These are phyloP conservation scores for Carnegiea gigantea DNA, from an alignment of 179 eudicot genomes.

Conservation along the genomic window DNA sequence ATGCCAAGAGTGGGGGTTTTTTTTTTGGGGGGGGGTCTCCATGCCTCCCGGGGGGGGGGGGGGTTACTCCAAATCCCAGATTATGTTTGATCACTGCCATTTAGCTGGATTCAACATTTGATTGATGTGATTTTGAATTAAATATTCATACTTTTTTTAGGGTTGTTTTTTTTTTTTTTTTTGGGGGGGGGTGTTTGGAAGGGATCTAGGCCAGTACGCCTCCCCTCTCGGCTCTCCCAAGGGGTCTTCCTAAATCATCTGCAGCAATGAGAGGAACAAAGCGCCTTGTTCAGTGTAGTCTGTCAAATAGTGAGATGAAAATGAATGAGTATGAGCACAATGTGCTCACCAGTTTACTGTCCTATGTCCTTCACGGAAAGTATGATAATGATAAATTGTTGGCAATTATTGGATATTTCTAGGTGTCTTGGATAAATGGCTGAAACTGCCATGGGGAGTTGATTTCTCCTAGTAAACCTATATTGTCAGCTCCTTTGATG, in stretches of 20 bases:
- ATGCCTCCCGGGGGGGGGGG: neutral
- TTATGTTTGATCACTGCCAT: neutral
- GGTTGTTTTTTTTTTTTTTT: no score
- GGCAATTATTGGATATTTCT: no score
- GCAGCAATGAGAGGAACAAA: neutral
- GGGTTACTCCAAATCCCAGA: neutral
- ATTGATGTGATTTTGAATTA: neutral
- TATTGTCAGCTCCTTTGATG: neutral
- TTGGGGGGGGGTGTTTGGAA: no score
- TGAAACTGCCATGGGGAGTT: no score
- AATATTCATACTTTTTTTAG: no score
- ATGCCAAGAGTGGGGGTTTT: neutral
- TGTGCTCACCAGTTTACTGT: neutral
- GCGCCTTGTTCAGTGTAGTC: neutral
- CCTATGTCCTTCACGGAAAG: neutral
- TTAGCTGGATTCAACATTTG: neutral
- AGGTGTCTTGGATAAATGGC: no score
- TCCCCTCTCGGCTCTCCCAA: no score
- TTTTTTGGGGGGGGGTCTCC: no score
- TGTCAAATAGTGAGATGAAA: neutral
- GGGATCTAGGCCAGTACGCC: no score
- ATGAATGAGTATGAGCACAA: neutral
- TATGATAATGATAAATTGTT: no score
- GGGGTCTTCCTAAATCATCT: neutral
- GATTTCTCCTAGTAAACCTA: no score